A percentile compares a stretch with the other conserved stretches of the same genome.
Conservation (phyloP, 371 early-diverging fungal species). For the Rhizopus sp. region DNA sequence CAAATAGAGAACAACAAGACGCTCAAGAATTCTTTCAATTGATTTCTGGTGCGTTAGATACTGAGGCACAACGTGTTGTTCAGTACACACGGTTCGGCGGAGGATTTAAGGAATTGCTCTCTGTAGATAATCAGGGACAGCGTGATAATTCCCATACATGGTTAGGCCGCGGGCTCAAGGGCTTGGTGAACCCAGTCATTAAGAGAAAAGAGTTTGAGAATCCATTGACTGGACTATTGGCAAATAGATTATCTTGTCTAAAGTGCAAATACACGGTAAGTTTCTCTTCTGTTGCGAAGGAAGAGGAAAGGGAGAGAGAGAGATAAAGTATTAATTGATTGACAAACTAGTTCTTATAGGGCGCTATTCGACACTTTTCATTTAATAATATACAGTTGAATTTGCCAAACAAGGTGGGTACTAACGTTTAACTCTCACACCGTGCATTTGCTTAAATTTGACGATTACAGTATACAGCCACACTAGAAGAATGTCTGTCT, state of each 20-base stretch:
- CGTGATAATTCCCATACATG: background rate
- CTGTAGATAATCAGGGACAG: too few species aligned
- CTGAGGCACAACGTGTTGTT: slow-evolving; percentile 47
- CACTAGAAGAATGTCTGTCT: slow-evolving; percentile 64
- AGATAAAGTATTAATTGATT: background rate
- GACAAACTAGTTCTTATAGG: slow-evolving; percentile 25
- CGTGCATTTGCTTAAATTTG: too few species aligned
- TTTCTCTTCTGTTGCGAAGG: background rate
- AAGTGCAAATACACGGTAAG: slow-evolving; percentile 67
- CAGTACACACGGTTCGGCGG: too few species aligned
- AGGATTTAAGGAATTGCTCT: too few species aligned
- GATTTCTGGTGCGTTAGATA: slow-evolving; percentile 72
- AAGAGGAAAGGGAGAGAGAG: background rate
- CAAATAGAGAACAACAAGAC: slow-evolving; percentile 83
- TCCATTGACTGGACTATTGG: slow-evolving; percentile 66
- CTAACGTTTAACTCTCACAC: too few species aligned
- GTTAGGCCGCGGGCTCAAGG: background rate
- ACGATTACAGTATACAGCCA: slow-evolving; percentile 37
- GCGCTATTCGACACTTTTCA: slow-evolving; percentile 75
- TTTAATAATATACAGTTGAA: slow-evolving; percentile 72
- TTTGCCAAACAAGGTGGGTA: slow-evolving; percentile 55
- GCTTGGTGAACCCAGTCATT: background rate
- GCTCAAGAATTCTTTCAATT: slow-evolving; percentile 93
- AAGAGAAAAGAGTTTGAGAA: slow-evolving; percentile 23
- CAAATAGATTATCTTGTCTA: slow-evolving; percentile 64